Conservation (phyloP, 192 early-diverging fungal species). For the Coemansia sp. region DNA sequence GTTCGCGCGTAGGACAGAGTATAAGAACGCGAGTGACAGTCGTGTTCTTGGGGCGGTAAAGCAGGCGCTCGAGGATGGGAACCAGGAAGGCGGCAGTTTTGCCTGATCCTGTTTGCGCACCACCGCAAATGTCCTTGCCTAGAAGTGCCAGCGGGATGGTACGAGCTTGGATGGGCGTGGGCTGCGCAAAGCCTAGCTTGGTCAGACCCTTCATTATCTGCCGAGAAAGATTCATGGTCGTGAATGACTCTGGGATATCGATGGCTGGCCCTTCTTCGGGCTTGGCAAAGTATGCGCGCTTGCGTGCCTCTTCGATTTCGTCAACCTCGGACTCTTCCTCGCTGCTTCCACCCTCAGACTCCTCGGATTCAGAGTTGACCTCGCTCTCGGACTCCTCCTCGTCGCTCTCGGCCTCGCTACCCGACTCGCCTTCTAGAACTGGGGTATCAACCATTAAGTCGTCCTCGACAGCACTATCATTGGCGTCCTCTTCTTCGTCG, state of each 20-base stretch:
- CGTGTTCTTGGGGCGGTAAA: constrained; percentile 81
- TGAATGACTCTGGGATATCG: constrained; percentile 77
- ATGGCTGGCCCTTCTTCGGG: constrained; percentile 43
- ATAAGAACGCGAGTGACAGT: constrained; percentile 85
- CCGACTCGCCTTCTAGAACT: constrained; percentile 10
- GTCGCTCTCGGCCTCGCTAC: constrained; percentile 12
- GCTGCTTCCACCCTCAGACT: constrained; percentile 20
- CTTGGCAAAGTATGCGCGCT: constrained; percentile 56
- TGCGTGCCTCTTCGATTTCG: constrained; percentile 51
- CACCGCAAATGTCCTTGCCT: constrained; percentile 97
- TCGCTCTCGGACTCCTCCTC: constrained; percentile 16
- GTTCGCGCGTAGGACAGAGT: constrained; percentile 95
- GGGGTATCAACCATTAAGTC: neutral
- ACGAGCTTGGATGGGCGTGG: constrained; percentile 90
- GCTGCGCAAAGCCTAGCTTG: constrained; percentile 86
- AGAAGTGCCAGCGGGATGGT: constrained; percentile 94
- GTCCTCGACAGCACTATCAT: neutral
- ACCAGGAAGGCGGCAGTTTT: constrained; percentile 98
- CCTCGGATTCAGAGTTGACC: constrained; percentile 27
- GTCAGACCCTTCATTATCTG: constrained; percentile 92
- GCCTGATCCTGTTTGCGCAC: constrained; percentile 97
- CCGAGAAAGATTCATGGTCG: constrained; percentile 89
- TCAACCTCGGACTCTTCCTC: constrained; percentile 50
- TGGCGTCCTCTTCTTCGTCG: constrained; percentile 3
- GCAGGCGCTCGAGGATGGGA: constrained; percentile 91